Percentiles rank a stretch among this genome's conserved stretches.
Evolutionary conservation across 768 basidiomycete genomes (phyloP).

Genomic region (Phlebiopsis gigantea): DNA sequence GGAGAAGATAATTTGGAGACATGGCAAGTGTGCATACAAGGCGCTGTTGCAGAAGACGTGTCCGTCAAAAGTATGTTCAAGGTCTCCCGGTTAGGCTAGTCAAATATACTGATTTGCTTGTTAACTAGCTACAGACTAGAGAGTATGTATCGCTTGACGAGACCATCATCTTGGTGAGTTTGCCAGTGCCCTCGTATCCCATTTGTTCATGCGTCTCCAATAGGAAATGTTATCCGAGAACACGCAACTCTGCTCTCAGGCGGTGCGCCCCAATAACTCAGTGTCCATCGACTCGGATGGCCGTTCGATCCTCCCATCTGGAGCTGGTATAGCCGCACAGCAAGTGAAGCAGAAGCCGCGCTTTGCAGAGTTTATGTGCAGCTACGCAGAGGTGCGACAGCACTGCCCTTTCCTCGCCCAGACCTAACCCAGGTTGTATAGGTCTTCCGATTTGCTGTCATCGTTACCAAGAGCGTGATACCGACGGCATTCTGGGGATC

Average conservation of each 20-base stretch:
- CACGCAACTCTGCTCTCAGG: slow-evolving; percentile 50
- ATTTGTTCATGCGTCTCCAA: not conserved
- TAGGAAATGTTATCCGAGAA: slow-evolving; percentile 79
- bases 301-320: slow-evolving; percentile 39
- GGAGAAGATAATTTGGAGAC: slow-evolving; percentile 60
- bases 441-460: slow-evolving; percentile 65
- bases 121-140: slow-evolving; percentile 32
- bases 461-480: slow-evolving; percentile 64
- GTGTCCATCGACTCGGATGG: slow-evolving; percentile 51
- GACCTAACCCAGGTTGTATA: slow-evolving; percentile 26
- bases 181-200: not conserved
- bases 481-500: slow-evolving; percentile 80
- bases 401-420: not conserved
- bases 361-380: slow-evolving; percentile 76
- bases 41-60: slow-evolving; percentile 61
- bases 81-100: not conserved
- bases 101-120: not conserved
- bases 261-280: slow-evolving; percentile 29
- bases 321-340: slow-evolving; percentile 42
- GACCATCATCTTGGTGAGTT: slow-evolving; percentile 55
- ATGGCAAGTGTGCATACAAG: slow-evolving; percentile 66
- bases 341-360: slow-evolving; percentile 55
- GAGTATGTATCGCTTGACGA: slow-evolving; percentile 46
- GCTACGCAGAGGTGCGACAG: slow-evolving; percentile 50
- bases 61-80: slow-evolving; percentile 60